Conservation (phyloP, 352 stramenopile genomes). For the Pythium inflatum region DNA sequence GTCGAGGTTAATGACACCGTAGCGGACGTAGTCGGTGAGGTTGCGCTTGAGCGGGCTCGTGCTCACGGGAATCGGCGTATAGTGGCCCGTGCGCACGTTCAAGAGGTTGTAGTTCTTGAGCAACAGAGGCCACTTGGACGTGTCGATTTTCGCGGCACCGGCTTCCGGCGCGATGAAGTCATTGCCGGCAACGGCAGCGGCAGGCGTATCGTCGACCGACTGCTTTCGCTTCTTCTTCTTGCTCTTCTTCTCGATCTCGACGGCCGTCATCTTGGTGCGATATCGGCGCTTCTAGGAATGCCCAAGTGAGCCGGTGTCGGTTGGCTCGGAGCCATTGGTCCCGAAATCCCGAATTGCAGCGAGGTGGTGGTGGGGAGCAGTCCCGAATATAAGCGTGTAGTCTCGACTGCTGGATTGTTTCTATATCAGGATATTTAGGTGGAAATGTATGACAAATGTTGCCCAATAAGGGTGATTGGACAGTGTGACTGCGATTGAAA, state of each 20-base stretch:
- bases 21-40: constrained; percentile 98
- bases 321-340: constrained; percentile 42
- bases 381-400: not conserved
- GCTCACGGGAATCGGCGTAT: constrained; percentile 98
- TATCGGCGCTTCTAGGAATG: not conserved
- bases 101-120: constrained; percentile 99
- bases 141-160: constrained; percentile 93
- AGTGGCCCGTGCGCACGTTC: constrained; percentile 98
- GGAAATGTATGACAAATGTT: constrained; percentile 1
- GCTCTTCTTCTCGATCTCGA: constrained; percentile 81
- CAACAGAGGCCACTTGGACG: constrained; percentile 98
- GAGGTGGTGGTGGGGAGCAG: constrained; percentile 7
- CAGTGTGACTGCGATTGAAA: constrained; percentile 30
- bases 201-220: constrained; percentile 42
- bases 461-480: constrained; percentile 25
- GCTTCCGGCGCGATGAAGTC: constrained; percentile 83
- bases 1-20: constrained; percentile 99
- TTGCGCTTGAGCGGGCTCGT: constrained; percentile 96
- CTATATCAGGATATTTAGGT: too few species aligned
- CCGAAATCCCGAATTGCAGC: constrained; percentile 30
- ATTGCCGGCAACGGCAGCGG: constrained; percentile 34
- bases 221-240: constrained; percentile 92
- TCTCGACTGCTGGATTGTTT: too few species aligned
- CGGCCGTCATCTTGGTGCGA: constrained; percentile 52
- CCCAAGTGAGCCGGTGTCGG: constrained; percentile 14